phyloP scores from a whole-genome alignment of 371 early-diverging fungal species.

The Phascolomyces articulosus region DNA sequence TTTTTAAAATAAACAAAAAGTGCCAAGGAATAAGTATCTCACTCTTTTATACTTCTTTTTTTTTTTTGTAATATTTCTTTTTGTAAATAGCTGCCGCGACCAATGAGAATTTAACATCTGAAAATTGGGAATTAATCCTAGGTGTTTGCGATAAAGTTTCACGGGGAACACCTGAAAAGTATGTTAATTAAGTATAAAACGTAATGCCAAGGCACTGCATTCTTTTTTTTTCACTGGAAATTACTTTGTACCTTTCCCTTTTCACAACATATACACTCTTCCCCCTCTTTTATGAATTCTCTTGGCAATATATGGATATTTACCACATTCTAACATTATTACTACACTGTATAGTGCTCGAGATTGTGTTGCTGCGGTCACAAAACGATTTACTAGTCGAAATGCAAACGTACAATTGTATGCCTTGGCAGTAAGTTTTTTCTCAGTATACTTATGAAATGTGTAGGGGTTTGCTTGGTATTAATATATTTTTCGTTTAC shows the following conservation, averaged over 20 bases:
- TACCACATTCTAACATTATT: background rate
- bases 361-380: constrained; percentile 75
- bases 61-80: background rate
- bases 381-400: constrained; percentile 72
- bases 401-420: constrained; percentile 89
- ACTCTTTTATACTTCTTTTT: too few species aligned
- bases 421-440: constrained; percentile 66
- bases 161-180: constrained; percentile 51
- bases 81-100: constrained; percentile 76
- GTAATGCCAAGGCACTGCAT: background rate
- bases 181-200: constrained; percentile 2
- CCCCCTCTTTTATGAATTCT: background rate
- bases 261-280: too few species aligned
- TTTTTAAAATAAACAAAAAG: background rate
- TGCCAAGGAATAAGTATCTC: background rate
- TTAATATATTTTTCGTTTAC: constrained; percentile 1
- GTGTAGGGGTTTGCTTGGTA: constrained; percentile 3
- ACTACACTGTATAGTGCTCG: constrained; percentile 55
- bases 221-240: too few species aligned
- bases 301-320: constrained; percentile 11
- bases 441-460: too few species aligned
- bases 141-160: constrained; percentile 88
- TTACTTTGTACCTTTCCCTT: too few species aligned
- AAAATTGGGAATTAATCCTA: constrained; percentile 93
- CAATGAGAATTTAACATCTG: constrained; percentile 86